Conservation (phyloP, 345 rosid species). For the Eucalyptus urophylla region DNA sequence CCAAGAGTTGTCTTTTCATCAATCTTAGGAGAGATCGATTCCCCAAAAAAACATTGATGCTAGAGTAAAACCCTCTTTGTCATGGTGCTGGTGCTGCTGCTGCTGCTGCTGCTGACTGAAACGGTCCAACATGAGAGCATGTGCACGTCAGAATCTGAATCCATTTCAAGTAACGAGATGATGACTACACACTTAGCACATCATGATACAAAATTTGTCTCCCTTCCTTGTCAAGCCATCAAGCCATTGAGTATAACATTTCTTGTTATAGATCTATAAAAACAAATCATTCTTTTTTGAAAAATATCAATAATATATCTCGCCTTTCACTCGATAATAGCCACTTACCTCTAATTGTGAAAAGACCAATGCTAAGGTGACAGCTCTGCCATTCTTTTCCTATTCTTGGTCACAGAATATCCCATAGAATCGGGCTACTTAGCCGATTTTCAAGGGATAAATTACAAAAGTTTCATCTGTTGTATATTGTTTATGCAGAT, state of each 20-base stretch:
- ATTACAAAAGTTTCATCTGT: too few species aligned
- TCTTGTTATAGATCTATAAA: neutral
- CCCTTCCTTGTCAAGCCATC: neutral
- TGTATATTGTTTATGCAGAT: too few species aligned
- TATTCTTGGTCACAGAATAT: neutral
- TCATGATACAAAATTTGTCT: neutral
- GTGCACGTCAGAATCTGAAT: neutral
- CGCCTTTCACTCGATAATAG: neutral
- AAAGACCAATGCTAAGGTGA: neutral
- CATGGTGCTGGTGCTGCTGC: neutral
- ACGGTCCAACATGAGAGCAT: neutral
- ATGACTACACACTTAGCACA: neutral
- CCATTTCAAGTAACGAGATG: neutral
- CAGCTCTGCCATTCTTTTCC: neutral
- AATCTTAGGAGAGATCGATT: neutral
- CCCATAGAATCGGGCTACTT: neutral
- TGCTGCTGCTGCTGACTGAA: neutral
- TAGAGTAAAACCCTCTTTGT: neutral
- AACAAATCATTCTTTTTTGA: too few species aligned
- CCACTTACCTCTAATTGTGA: neutral
- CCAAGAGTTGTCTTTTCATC: neutral
- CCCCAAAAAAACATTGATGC: neutral
- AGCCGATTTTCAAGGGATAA: neutral
- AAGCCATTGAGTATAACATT: neutral
- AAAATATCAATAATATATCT: neutral